phyloP scores from a whole-genome alignment of 1,139 yeast species.

The Sugiyamaella sp. region DNA sequence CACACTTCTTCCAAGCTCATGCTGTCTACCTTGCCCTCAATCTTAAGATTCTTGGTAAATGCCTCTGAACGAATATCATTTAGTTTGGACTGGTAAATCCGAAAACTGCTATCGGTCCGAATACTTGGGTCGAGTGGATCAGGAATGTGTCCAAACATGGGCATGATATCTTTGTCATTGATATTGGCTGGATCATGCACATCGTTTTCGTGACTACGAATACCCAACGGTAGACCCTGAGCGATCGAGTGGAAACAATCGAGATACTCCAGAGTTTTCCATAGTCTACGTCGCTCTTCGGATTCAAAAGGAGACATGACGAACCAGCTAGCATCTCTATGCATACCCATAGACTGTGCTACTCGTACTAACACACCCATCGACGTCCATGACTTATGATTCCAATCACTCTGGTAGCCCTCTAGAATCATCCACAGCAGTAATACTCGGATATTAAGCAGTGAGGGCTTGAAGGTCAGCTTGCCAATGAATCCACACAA shows the following conservation, averaged over 20 bases:
- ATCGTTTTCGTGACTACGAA: conserved; percentile 37
- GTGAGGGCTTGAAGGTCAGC: conserved; percentile 40
- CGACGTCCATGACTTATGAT: conserved; percentile 37
- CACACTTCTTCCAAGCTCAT: conserved; percentile 32
- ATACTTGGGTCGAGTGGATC: conserved; percentile 23
- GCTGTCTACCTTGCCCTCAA: conserved; percentile 25
- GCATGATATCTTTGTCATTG: conserved; percentile 34
- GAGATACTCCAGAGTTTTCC: conserved; percentile 36
- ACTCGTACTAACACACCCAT: conserved; percentile 37
- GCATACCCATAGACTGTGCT: conserved; percentile 43
- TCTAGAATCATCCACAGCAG: conserved; percentile 40
- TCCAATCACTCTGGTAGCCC: conserved; percentile 35
- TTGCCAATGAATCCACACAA: conserved; percentile 38
- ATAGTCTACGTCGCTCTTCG: conserved; percentile 40
- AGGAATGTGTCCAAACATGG: conserved; percentile 27
- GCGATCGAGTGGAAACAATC: conserved; percentile 38
- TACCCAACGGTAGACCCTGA: conserved; percentile 41
- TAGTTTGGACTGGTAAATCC: conserved; percentile 31
- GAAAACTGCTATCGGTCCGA: conserved; percentile 34
- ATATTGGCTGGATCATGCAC: conserved; percentile 36
- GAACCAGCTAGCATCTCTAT: conserved; percentile 44
- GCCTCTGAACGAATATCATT: conserved; percentile 26
- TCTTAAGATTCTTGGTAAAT: conserved; percentile 25
- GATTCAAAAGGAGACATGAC: conserved; percentile 39
- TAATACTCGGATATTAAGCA: conserved; percentile 39